Evolutionary conservation across 257 asterid genomes (phyloP).

Genomic region (Solanum piurae): DNA sequence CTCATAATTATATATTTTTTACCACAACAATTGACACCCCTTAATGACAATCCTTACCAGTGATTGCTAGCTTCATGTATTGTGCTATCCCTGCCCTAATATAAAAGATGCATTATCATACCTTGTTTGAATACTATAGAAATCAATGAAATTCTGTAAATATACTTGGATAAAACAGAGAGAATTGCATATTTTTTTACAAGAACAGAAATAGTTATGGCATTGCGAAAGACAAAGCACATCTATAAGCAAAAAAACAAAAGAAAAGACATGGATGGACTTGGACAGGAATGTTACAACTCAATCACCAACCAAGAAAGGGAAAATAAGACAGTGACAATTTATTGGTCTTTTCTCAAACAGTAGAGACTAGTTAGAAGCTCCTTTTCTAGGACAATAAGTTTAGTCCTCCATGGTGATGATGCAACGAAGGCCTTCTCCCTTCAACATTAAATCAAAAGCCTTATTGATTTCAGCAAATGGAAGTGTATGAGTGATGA

Average conservation of each 20-base stretch:
- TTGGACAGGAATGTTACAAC: neutral
- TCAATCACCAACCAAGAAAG: neutral
- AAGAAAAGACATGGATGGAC: neutral
- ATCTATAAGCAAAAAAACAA: neutral
- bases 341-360: neutral
- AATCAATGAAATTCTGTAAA: neutral
- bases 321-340: neutral
- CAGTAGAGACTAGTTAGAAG: neutral
- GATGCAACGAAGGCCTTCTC: slow-evolving; percentile 50
- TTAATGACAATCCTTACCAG: too few species aligned
- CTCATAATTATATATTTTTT: too few species aligned
- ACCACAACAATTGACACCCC: too few species aligned
- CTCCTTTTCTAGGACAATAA: neutral
- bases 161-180: neutral
- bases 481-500: slow-evolving; percentile 42
- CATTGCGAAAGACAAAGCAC: neutral
- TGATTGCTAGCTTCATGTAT: too few species aligned
- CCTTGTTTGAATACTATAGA: too few species aligned
- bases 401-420: slow-evolving; percentile 33
- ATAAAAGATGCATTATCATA: too few species aligned
- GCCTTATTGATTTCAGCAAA: slow-evolving; percentile 66
- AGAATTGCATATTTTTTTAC: neutral
- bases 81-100: too few species aligned
- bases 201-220: neutral
- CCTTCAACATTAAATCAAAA: slow-evolving; percentile 38